Conservation (phyloP, 202 grass and related monocot species). For the Setaria italica region DNA sequence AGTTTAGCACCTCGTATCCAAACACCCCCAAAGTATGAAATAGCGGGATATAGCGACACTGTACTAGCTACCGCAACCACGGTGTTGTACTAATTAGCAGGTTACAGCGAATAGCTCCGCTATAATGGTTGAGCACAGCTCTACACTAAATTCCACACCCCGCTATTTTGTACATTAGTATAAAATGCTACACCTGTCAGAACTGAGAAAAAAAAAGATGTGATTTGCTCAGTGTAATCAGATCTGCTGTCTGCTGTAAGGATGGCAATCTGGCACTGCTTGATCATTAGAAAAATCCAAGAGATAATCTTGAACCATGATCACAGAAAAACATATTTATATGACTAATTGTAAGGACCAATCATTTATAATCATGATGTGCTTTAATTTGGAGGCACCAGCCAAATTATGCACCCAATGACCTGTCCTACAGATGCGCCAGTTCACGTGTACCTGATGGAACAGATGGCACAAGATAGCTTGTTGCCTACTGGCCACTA, state of each 20-base stretch:
- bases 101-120: too few species aligned
- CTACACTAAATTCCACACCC: too few species aligned
- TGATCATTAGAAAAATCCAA: constrained; percentile 24
- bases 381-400: constrained; percentile 24
- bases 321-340: background rate
- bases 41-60: too few species aligned
- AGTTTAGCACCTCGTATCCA: too few species aligned
- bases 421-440: constrained; percentile 23
- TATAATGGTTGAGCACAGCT: too few species aligned
- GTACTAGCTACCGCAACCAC: too few species aligned
- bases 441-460: background rate
- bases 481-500: background rate
- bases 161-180: background rate
- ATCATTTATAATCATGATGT: constrained; percentile 26
- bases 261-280: constrained; percentile 35
- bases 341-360: constrained; percentile 1
- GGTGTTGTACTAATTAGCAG: too few species aligned
- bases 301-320: background rate
- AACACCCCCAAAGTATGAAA: too few species aligned
- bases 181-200: constrained; percentile 19
- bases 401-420: constrained; percentile 19
- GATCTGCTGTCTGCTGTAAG: constrained; percentile 13
- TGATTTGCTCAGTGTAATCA: constrained; percentile 17
- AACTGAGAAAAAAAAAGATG: background rate
- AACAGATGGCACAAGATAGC: background rate